phyloP scores from a whole-genome alignment of 2,329 filamentous ascomycete genomes.

The Hypoxylon sp. region DNA sequence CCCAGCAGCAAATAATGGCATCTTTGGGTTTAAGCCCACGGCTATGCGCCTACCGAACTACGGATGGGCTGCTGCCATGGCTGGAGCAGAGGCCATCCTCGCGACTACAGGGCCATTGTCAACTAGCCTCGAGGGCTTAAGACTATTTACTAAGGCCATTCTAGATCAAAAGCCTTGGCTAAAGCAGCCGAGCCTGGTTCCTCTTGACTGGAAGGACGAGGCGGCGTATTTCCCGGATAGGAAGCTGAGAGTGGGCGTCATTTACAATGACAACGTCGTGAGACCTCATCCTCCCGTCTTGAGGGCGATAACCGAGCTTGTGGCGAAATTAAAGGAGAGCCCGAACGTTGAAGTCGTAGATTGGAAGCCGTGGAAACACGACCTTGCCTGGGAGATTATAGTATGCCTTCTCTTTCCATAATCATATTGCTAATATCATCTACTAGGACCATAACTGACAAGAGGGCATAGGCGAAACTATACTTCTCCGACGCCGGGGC shows the following conservation, averaged over 20 bases:
- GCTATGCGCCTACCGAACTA: slow-evolving; percentile 59
- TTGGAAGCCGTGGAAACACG: slow-evolving; percentile 69
- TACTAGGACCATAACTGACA: slow-evolving; percentile 4
- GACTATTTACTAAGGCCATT: slow-evolving; percentile 60
- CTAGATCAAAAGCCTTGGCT: slow-evolving; percentile 50
- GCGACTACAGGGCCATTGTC: slow-evolving; percentile 68
- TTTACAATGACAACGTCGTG: slow-evolving; percentile 73
- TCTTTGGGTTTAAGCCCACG: slow-evolving; percentile 62
- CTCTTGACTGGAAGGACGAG: slow-evolving; percentile 46
- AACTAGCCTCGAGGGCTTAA: slow-evolving; percentile 65
- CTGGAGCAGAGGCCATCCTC: slow-evolving; percentile 62
- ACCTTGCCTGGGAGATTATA: slow-evolving; percentile 60
- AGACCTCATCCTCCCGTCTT: slow-evolving; percentile 72
- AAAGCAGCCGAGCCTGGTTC: slow-evolving; percentile 45
- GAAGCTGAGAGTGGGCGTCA: slow-evolving; percentile 72
- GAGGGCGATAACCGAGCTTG: slow-evolving; percentile 69
- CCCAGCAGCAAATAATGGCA: slow-evolving; percentile 64
- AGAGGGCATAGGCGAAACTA: slow-evolving; percentile 54
- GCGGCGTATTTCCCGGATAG: slow-evolving; percentile 44
- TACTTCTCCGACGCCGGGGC: slow-evolving; percentile 74
- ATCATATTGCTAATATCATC: not conserved
- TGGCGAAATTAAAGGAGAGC: slow-evolving; percentile 63
- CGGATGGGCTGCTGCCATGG: slow-evolving; percentile 58
- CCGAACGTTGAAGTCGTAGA: slow-evolving; percentile 70
- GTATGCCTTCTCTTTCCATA: slow-evolving; percentile 46